Evolutionary conservation across 352 stramenopile species (phyloP).

Genomic region (Pythium brassicae): DNA sequence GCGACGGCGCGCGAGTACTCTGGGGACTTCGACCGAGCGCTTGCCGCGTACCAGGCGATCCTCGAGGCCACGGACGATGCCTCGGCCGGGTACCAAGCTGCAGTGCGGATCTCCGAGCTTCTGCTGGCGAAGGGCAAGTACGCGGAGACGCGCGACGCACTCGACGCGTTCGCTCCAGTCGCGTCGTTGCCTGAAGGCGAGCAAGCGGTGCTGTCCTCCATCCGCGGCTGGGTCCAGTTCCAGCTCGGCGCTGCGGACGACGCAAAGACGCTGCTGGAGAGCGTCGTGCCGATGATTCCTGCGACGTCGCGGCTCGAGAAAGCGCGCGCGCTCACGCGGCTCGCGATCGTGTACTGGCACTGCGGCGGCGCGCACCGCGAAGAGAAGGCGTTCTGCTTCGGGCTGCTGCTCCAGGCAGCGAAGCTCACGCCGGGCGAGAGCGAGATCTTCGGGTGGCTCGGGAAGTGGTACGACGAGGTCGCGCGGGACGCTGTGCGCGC

Average conservation of each 20-base stretch:
- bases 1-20: slow-evolving; percentile 51
- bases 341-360: slow-evolving; percentile 78
- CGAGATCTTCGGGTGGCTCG: slow-evolving; percentile 69
- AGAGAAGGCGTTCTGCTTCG: slow-evolving; percentile 65
- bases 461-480: slow-evolving; percentile 72
- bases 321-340: slow-evolving; percentile 50
- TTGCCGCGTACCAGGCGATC: slow-evolving; percentile 35
- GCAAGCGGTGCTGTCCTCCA: slow-evolving; percentile 20
- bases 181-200: slow-evolving; percentile 12
- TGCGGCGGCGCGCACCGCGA: slow-evolving; percentile 36
- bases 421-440: slow-evolving; percentile 65
- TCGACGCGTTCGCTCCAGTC: slow-evolving; percentile 20
- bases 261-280: slow-evolving; percentile 34
- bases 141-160: slow-evolving; percentile 24
- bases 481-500: slow-evolving; percentile 57
- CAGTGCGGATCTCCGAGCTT: slow-evolving; percentile 40
- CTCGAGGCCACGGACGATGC: slow-evolving; percentile 19
- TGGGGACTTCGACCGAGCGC: slow-evolving; percentile 35
- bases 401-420: slow-evolving; percentile 57
- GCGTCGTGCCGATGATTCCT: slow-evolving; percentile 25
- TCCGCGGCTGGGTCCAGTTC: slow-evolving; percentile 50
- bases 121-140: slow-evolving; percentile 25
- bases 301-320: slow-evolving; percentile 12
- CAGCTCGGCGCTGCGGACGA: slow-evolving; percentile 29
- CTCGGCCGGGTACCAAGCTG: slow-evolving; percentile 24